phyloP scores from a whole-genome alignment of 768 basidiomycete genomes.

The Lepiota brunneoincarnata region DNA sequence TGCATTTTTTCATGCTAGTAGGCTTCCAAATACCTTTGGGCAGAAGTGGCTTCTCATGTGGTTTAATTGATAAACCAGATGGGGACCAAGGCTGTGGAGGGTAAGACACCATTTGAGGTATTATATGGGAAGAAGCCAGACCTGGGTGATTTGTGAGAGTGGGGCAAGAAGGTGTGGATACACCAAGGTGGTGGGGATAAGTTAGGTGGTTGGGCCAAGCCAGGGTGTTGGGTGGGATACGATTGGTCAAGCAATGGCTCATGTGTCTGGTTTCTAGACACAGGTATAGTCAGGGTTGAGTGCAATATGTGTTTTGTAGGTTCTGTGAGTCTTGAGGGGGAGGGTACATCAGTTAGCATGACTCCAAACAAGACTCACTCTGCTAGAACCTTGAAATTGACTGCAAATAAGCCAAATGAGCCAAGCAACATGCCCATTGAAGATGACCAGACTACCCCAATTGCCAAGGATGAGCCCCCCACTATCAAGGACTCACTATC shows the following conservation, averaged over 20 bases:
- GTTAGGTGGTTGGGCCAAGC: conserved; percentile 17
- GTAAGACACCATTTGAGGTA: conserved; percentile 22
- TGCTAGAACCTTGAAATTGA: conserved; percentile 17
- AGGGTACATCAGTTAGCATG: conserved; percentile 9
- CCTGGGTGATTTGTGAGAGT: conserved; percentile 23
- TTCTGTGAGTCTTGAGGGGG: conserved; percentile 12
- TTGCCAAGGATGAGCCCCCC: too few relatives aligned
- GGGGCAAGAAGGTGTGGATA: conserved; percentile 32
- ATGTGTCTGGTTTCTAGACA: conserved; percentile 31
- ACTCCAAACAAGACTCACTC: not conserved
- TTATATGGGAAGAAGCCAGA: conserved; percentile 23
- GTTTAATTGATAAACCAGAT: too few relatives aligned
- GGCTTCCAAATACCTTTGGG: too few relatives aligned
- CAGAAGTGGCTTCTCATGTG: too few relatives aligned
- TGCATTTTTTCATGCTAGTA: conserved; percentile 5
- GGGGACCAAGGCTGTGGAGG: too few relatives aligned
- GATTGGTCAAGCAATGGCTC: conserved; percentile 24
- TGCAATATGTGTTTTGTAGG: conserved; percentile 19
- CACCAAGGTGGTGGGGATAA: conserved; percentile 1
- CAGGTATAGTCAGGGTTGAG: conserved; percentile 25
- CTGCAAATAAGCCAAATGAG: too few relatives aligned
- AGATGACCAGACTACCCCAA: too few relatives aligned
- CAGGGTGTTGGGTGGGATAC: conserved; percentile 34
- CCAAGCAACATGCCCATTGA: too few relatives aligned
- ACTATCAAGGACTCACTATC: too few relatives aligned